These are phyloP conservation scores for Nicotiana noctiflora DNA, from an alignment of 257 asterid species.

Conservation along the genomic window DNA sequence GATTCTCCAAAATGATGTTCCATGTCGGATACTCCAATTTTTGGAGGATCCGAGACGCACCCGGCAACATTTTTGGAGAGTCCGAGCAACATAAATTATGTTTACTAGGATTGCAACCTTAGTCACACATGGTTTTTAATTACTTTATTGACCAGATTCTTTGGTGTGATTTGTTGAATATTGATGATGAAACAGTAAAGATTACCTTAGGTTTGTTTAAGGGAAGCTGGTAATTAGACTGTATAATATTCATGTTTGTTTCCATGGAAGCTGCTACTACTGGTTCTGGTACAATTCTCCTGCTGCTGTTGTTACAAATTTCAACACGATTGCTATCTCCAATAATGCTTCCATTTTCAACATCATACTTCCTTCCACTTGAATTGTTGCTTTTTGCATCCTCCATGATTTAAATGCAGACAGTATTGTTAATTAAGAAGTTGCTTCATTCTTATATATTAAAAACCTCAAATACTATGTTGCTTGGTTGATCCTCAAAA, in stretches of 20 bases:
- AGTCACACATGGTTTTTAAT: too few species aligned
- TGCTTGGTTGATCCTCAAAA: neutral
- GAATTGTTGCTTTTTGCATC: constrained; percentile 1
- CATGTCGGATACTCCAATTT: too few species aligned
- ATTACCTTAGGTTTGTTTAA: constrained; percentile 25
- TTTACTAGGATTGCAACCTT: too few species aligned
- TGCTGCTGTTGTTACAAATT: constrained; percentile 2
- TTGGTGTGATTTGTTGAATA: neutral
- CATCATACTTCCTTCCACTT: constrained; percentile 5
- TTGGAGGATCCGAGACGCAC: too few species aligned
- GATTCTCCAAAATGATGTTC: too few species aligned
- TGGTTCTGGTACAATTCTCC: neutral
- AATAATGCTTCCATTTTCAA: constrained; percentile 10
- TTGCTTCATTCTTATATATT: neutral
- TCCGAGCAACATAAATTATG: too few species aligned
- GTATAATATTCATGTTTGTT: constrained; percentile 27
- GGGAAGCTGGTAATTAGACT: constrained; percentile 18
- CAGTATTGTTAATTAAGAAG: neutral
- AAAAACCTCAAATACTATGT: neutral
- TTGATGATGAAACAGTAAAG: neutral
- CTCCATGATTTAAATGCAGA: neutral
- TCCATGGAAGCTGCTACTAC: neutral
- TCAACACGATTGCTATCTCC: neutral
- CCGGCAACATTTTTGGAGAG: too few species aligned
- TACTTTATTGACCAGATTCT: too few species aligned